phyloP scores from a whole-genome alignment of 352 stramenopile genomes.

The Phytophthora pisi region DNA sequence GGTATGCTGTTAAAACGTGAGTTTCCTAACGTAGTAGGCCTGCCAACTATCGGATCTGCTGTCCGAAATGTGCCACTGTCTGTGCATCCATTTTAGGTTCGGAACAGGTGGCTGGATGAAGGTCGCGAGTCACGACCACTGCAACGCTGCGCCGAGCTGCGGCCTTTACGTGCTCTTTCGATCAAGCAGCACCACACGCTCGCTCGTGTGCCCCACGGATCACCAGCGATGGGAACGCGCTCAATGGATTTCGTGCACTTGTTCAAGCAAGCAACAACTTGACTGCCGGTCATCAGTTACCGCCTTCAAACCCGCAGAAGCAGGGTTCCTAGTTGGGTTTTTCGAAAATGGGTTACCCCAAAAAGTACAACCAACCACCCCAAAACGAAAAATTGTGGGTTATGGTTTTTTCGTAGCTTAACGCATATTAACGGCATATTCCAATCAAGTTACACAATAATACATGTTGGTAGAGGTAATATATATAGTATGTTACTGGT shows the following conservation, averaged over 20 bases:
- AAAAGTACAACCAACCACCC: too few relatives aligned
- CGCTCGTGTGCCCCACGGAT: too few relatives aligned
- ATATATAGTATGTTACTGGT: too few relatives aligned
- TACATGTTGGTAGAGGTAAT: too few relatives aligned
- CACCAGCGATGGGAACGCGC: too few relatives aligned
- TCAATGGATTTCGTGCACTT: neutral
- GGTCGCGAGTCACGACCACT: neutral
- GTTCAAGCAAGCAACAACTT: neutral
- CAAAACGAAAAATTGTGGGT: too few relatives aligned
- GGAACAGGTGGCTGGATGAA: neutral
- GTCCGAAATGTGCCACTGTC: neutral
- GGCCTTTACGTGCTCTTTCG: neutral
- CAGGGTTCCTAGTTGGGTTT: too few relatives aligned
- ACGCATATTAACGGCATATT: too few relatives aligned
- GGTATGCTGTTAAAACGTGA: constrained; percentile 1
- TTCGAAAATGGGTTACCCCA: too few relatives aligned
- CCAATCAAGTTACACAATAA: too few relatives aligned
- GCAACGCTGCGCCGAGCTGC: neutral
- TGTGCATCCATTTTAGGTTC: neutral
- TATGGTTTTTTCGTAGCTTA: too few relatives aligned
- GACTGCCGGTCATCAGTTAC: neutral
- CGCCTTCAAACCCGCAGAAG: neutral
- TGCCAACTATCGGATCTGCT: neutral
- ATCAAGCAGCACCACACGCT: neutral
- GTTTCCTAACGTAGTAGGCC: neutral